Percentiles rank a stretch among this genome's conserved stretches.
Evolutionary conservation across 371 early-diverging fungal species (phyloP).

Genomic region (Mortierella sp.): DNA sequence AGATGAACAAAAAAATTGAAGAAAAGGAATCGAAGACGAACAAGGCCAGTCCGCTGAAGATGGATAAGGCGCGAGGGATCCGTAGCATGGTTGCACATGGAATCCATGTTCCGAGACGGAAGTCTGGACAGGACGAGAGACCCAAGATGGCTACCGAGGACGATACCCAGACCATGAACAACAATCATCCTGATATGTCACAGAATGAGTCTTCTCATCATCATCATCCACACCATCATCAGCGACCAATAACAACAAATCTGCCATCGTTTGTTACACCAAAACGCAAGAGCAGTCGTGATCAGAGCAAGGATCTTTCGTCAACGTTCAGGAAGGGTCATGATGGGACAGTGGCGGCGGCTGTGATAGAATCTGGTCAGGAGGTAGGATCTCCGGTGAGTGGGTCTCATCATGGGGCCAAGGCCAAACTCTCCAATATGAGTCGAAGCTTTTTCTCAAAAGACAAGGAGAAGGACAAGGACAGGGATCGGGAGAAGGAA

Average conservation of each 20-base stretch:
- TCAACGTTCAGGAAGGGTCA: slow-evolving; percentile 12
- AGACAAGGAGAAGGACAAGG: slow-evolving; percentile 43
- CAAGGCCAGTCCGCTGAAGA: slow-evolving; percentile 38
- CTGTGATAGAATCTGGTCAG: neutral
- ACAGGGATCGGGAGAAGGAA: slow-evolving; percentile 36
- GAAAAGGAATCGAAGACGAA: slow-evolving; percentile 30
- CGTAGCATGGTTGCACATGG: slow-evolving; percentile 47
- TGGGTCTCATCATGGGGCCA: slow-evolving; percentile 16
- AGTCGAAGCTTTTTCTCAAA: slow-evolving; percentile 55
- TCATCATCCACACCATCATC: too few relatives aligned
- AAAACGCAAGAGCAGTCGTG: slow-evolving; percentile 32
- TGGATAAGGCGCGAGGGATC: slow-evolving; percentile 41
- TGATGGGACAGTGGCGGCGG: neutral
- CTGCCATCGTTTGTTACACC: slow-evolving; percentile 5
- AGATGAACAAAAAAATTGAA: slow-evolving; percentile 53
- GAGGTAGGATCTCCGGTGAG: slow-evolving; percentile 19
- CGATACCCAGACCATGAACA: slow-evolving; percentile 4
- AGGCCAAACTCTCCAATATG: slow-evolving; percentile 42
- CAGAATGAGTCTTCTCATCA: too few relatives aligned
- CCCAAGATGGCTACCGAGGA: slow-evolving; percentile 19
- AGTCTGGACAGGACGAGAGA: slow-evolving; percentile 39
- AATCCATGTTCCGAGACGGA: slow-evolving; percentile 42
- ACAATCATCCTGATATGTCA: too few relatives aligned
- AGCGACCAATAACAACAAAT: slow-evolving; percentile 1
- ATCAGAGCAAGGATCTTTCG: slow-evolving; percentile 21